phyloP scores from a whole-genome alignment of 352 stramenopile species.

The Phytopythium sindhum region DNA sequence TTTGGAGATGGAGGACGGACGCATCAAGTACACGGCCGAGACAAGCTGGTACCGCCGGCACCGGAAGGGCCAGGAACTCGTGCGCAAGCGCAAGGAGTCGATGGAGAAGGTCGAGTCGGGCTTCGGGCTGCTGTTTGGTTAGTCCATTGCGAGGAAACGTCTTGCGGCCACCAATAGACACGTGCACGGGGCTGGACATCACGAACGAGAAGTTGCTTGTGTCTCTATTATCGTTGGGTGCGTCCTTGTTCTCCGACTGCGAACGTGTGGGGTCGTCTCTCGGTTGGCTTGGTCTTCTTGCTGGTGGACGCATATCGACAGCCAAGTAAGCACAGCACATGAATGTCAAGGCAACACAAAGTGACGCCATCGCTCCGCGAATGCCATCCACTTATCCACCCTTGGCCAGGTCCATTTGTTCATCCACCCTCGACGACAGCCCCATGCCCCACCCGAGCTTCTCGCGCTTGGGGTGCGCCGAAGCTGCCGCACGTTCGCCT shows the following conservation, averaged over 20 bases:
- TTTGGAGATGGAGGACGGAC: constrained; percentile 21
- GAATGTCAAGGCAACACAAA: background rate
- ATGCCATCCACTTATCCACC: background rate
- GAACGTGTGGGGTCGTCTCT: background rate
- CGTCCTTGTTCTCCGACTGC: background rate
- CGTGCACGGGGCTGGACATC: background rate
- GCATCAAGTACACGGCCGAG: constrained; percentile 43
- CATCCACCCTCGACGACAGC: constrained; percentile 20
- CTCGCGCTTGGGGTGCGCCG: constrained; percentile 29
- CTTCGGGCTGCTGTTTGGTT: constrained; percentile 49
- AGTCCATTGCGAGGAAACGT: background rate
- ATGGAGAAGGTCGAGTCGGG: constrained; percentile 57
- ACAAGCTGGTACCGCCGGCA: constrained; percentile 86
- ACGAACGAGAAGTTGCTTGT: background rate
- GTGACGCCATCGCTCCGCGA: background rate
- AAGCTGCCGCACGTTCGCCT: background rate
- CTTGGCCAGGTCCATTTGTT: background rate
- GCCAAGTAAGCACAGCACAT: background rate
- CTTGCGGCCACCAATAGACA: background rate
- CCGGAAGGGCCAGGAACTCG: constrained; percentile 62
- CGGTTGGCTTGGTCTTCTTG: background rate
- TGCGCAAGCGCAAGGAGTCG: constrained; percentile 44
- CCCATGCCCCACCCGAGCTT: constrained; percentile 86
- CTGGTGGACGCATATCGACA: background rate
- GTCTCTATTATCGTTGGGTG: background rate